These are phyloP conservation scores for Conringia planisiliqua DNA, from an alignment of 345 rosid genomes.

Conservation along the genomic window DNA sequence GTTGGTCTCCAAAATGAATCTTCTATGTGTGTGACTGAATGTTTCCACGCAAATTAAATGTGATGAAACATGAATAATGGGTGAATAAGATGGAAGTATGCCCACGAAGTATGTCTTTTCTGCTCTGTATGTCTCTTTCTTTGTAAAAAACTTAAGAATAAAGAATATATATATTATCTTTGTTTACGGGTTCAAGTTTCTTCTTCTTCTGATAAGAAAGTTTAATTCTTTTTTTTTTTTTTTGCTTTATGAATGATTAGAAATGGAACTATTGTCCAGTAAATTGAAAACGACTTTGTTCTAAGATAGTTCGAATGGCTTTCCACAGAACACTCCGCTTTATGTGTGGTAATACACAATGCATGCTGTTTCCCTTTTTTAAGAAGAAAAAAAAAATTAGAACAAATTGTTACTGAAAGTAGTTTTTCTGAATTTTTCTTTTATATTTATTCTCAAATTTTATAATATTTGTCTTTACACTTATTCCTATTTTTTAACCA, in stretches of 20 bases:
- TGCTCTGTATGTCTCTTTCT: background rate
- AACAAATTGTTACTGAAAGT: too few species aligned
- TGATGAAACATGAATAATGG: background rate
- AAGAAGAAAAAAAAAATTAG: background rate
- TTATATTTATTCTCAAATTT: too few species aligned
- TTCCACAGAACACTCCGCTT: background rate
- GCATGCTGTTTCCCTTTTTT: background rate
- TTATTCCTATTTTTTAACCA: too few species aligned
- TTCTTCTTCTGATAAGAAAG: background rate
- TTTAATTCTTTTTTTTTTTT: conserved; percentile 16
- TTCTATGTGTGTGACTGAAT: background rate
- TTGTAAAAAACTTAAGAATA: background rate
- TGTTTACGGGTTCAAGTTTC: background rate
- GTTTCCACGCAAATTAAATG: background rate
- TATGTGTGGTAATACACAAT: background rate
- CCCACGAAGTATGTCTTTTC: background rate
- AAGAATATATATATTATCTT: background rate
- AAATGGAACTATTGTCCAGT: background rate
- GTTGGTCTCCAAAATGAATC: background rate
- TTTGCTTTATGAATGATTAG: too few species aligned
- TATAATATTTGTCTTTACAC: background rate
- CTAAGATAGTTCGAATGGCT: background rate
- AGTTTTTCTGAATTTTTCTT: background rate
- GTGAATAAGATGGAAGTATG: background rate
- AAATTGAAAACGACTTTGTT: background rate